Evolutionary conservation across 73 alveolate genomes (phyloP).

Genomic region (Vitrella brassicaformis): DNA sequence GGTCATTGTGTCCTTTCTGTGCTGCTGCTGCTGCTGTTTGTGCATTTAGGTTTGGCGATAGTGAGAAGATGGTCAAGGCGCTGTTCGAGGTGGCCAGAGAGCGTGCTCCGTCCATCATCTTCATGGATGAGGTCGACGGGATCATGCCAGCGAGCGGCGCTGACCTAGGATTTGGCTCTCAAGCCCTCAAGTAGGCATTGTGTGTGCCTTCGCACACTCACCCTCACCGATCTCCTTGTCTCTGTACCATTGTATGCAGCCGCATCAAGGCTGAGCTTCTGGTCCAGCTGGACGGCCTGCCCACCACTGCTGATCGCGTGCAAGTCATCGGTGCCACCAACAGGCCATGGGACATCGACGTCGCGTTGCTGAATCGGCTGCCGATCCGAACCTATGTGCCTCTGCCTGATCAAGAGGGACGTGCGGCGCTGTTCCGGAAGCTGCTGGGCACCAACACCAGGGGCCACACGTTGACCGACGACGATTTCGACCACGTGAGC

Average conservation of each 20-base stretch:
- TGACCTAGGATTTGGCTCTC: conserved; percentile 88
- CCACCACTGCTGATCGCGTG: too few relatives aligned
- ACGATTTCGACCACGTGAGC: too few relatives aligned
- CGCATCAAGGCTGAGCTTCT: conserved; percentile 93
- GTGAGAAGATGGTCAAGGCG: conserved; percentile 92
- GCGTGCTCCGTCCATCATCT: conserved; percentile 84
- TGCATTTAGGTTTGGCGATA: too few relatives aligned
- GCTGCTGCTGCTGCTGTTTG: too few relatives aligned
- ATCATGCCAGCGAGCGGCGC: conserved; percentile 81
- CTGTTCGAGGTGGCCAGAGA: conserved; percentile 78
- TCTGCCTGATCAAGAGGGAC: conserved; percentile 66
- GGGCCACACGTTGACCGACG: too few relatives aligned
- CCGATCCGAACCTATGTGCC: conserved; percentile 72
- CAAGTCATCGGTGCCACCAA: conserved; percentile 82
- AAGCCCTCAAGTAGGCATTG: too few relatives aligned
- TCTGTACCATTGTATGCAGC: too few relatives aligned
- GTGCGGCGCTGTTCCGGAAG: too few relatives aligned
- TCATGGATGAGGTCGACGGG: conserved; percentile 96
- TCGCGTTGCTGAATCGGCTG: conserved; percentile 73
- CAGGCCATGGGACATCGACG: conserved; percentile 92
- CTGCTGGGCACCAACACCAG: too few relatives aligned
- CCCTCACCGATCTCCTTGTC: too few relatives aligned
- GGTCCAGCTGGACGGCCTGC: conserved; percentile 82
- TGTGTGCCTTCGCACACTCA: too few relatives aligned
- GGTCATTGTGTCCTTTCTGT: too few relatives aligned